Base-by-base conservation (phyloP, 768 basidiomycete genomes). In the Macrocybe gigantea region DNA sequence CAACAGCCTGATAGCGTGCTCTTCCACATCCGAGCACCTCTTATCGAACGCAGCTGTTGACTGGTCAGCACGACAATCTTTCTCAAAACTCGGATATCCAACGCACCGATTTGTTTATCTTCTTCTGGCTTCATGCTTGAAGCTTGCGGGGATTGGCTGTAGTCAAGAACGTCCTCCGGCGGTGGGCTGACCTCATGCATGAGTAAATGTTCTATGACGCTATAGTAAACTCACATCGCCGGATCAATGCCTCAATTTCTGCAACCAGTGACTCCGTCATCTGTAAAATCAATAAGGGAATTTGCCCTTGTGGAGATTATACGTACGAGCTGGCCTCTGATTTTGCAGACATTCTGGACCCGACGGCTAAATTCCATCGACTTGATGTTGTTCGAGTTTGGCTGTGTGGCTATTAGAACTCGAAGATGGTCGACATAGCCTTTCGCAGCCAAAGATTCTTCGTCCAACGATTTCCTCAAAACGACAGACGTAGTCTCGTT, bases 351-450 rank as follows among this genome's bases (percentile, higher is more conserved):
- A n/a, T 15, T 38, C 33, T 38, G 30, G 4, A 53, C 53, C 11
- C 50, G 47, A 15, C 49, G 41, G 6, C 45, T 33, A n/a, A 53
- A 58, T 8, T 30, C 15, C 12, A 8, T 30, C 29, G 9, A 14
- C 30, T 38, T 43, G 13, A 13, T 11, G 11, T 37, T 38, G 22
- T n/a, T 40, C 22, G 22, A 22, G 13, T 32, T 39, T 22, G 33
- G 12, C 3, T n/a, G 33, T 15, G 53, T 30, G 34, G 44, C 41
- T n/a, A 63, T 48, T 12, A 13, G 41, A 6, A 47, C 47, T 33
- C 56, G 51, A 12, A 61, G 50, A 4, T 48, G 33, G 34, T 64
- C 65, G n/a, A 66, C 45, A 44, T 60, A 58, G 3, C 60, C 60
- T 33, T 53, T 58, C 11, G 57, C 49, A 29, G 49, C 51, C 2